Conservation (phyloP, 2,329 filamentous ascomycete genomes). For the Pestalotiopsis fici region DNA sequence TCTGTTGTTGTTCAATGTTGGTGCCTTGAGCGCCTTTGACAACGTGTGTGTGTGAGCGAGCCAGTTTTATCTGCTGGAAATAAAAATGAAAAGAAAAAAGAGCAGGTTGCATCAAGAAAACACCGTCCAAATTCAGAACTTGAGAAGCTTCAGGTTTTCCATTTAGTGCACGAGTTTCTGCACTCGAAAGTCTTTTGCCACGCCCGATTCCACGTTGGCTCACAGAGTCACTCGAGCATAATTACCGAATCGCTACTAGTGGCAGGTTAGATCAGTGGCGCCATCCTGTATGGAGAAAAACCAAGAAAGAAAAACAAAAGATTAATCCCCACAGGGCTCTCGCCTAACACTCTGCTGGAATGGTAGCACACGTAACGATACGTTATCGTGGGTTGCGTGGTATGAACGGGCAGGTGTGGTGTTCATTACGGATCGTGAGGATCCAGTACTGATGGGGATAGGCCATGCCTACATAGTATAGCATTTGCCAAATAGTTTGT, state of each 20-base stretch:
- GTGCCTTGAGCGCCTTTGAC: too few species aligned
- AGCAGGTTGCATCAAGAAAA: neutral
- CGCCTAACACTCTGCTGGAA: neutral
- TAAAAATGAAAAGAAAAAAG: too few species aligned
- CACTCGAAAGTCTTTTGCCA: neutral
- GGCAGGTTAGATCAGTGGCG: neutral
- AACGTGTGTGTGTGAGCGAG: too few species aligned
- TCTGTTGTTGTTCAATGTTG: too few species aligned
- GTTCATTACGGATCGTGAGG: too few species aligned
- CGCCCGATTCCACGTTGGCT: neutral
- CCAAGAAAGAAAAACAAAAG: neutral
- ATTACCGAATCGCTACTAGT: neutral
- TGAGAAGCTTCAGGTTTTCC: neutral
- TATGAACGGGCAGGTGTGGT: too few species aligned
- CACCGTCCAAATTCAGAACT: neutral
- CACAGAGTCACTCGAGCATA: neutral
- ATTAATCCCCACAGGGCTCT: neutral
- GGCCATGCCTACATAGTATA: too few species aligned
- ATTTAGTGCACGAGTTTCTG: neutral
- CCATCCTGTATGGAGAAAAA: neutral
- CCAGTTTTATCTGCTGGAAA: too few species aligned
- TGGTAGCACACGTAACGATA: neutral
- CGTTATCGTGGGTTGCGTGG: too few species aligned
- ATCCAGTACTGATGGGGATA: too few species aligned
- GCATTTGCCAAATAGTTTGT: too few species aligned